phyloP scores from a whole-genome alignment of 345 rosid species.

The Melaleuca alternifolia region DNA sequence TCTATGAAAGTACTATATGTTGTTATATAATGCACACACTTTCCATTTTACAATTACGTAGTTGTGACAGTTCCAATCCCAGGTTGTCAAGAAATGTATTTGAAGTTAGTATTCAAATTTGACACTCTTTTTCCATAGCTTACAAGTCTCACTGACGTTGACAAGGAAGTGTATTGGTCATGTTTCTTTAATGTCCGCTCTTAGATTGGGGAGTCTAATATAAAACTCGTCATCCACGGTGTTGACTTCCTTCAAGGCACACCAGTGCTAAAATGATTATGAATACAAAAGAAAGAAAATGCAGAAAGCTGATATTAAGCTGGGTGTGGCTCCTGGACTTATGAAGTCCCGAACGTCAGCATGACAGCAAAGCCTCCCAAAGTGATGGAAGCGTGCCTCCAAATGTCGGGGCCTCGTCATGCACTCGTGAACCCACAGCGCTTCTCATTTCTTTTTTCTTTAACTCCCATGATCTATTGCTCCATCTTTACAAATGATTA shows the following conservation, averaged over 20 bases:
- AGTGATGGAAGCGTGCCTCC: neutral
- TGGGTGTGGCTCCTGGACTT: neutral
- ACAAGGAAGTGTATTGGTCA: neutral
- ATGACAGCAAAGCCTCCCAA: neutral
- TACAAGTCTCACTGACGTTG: neutral
- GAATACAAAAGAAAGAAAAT: neutral
- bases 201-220: neutral
- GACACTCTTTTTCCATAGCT: neutral
- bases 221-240: neutral
- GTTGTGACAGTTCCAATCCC: neutral
- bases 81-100: neutral
- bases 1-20: neutral
- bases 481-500: neutral
- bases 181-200: neutral
- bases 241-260: neutral
- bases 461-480: neutral
- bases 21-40: neutral
- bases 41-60: neutral
- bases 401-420: neutral
- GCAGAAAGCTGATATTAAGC: neutral
- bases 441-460: neutral
- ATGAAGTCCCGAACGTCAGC: neutral
- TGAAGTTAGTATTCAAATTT: neutral
- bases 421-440: neutral
- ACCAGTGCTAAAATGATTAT: neutral